Evolutionary conservation across 495 filamentous ascomycete species (phyloP).

Genomic region (Choiromyces venosus): DNA sequence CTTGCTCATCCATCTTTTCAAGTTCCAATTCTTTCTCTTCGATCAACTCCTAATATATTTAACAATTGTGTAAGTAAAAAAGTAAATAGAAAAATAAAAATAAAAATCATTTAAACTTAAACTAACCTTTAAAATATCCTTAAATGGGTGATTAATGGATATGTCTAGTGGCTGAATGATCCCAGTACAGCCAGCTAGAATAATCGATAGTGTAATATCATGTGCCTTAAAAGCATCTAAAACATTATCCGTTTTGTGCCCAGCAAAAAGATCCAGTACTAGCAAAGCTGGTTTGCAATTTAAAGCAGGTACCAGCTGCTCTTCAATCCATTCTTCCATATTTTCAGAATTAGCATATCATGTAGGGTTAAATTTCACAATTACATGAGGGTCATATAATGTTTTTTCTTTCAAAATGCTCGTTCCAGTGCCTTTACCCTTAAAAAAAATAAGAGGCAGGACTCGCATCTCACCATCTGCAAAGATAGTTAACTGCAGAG

Average conservation of each 20-base stretch:
- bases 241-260: background rate
- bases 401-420: background rate
- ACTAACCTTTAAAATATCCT: background rate
- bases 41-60: too few species aligned
- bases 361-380: conserved; percentile 8
- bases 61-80: background rate
- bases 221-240: background rate
- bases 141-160: background rate
- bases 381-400: background rate
- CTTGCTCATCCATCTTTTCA: too few species aligned
- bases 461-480: conserved; percentile 6
- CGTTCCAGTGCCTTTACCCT: background rate
- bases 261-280: background rate
- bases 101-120: background rate
- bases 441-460: background rate
- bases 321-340: conserved; percentile 1
- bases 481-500: conserved; percentile 8
- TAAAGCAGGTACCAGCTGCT: background rate
- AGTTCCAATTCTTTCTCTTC: too few species aligned
- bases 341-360: background rate
- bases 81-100: background rate
- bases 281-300: background rate
- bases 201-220: background rate
- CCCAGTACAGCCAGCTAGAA: conserved; percentile 1
- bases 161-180: background rate